Evolutionary conservation across 2,329 filamentous ascomycete species (phyloP).

Genomic region (Stromatinia cepivora): DNA sequence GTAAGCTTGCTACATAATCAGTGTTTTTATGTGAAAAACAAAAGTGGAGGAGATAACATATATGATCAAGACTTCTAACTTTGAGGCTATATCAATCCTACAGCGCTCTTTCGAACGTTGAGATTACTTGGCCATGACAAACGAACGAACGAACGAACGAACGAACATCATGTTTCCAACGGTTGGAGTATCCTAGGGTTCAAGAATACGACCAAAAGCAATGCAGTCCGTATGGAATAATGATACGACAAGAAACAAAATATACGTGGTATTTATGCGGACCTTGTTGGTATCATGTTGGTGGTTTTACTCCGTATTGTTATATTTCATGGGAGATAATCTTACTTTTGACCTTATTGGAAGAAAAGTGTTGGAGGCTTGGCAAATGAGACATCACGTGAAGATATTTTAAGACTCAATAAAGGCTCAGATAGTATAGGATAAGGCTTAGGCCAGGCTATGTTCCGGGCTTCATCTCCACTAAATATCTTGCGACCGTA

Average conservation of each 20-base stretch:
- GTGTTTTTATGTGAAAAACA: neutral
- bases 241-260: neutral
- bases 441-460: neutral
- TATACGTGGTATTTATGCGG: neutral
- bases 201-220: neutral
- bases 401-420: neutral
- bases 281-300: neutral
- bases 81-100: neutral
- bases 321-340: neutral
- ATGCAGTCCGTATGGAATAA: neutral
- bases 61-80: neutral
- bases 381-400: constrained; percentile 1
- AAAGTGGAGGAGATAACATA: neutral
- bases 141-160: neutral
- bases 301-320: neutral
- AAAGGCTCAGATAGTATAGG: too few relatives aligned
- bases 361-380: neutral
- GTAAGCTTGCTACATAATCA: neutral
- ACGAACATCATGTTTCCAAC: neutral
- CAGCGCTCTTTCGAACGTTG: neutral
- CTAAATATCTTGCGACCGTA: neutral
- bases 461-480: neutral
- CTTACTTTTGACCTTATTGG: neutral
- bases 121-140: neutral
- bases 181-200: neutral